Conservation (phyloP, 1,284 basidiomycete genomes). For the Cutaneotrichosporon dermatis region DNA sequence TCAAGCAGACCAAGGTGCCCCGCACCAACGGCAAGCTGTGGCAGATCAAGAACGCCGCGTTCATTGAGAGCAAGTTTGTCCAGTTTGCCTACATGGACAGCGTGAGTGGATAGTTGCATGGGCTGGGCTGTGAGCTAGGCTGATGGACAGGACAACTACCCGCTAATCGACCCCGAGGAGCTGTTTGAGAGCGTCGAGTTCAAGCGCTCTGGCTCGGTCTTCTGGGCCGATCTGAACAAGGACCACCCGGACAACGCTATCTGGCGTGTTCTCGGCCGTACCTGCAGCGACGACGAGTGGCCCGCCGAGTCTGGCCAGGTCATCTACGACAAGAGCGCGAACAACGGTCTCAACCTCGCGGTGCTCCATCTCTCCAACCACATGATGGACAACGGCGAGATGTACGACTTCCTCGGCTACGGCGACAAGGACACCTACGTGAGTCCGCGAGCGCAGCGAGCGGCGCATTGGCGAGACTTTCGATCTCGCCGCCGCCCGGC, state of each 20-base stretch:
- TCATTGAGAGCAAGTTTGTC: slow-evolving; percentile 42
- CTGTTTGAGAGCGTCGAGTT: slow-evolving; percentile 51
- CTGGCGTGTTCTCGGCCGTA: slow-evolving; percentile 49
- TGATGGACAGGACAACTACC: slow-evolving; percentile 46
- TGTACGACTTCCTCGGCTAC: slow-evolving; percentile 49
- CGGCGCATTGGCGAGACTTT: too few relatives aligned
- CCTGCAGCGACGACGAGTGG: slow-evolving; percentile 51
- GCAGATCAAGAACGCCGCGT: slow-evolving; percentile 47
- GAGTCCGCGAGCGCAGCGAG: slow-evolving; percentile 9
- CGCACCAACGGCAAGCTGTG: slow-evolving; percentile 34
- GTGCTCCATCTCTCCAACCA: slow-evolving; percentile 50
- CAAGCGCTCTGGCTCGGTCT: slow-evolving; percentile 47
- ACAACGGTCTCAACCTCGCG: slow-evolving; percentile 52
- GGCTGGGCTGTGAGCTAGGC: too few relatives aligned
- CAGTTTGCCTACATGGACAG: slow-evolving; percentile 49
- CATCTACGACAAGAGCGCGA: slow-evolving; percentile 51
- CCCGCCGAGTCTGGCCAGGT: slow-evolving; percentile 52
- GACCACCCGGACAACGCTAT: slow-evolving; percentile 53
- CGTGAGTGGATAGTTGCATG: slow-evolving; percentile 21
- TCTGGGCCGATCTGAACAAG: slow-evolving; percentile 53
- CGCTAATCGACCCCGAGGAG: slow-evolving; percentile 46
- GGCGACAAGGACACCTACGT: slow-evolving; percentile 50
- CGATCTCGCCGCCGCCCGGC: too few relatives aligned
- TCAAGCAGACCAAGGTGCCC: slow-evolving; percentile 23
- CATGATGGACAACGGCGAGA: slow-evolving; percentile 49